These are phyloP conservation scores for Oryza glumipatula DNA, from an alignment of 176 grass and related monocot genomes.

Conservation along the genomic window DNA sequence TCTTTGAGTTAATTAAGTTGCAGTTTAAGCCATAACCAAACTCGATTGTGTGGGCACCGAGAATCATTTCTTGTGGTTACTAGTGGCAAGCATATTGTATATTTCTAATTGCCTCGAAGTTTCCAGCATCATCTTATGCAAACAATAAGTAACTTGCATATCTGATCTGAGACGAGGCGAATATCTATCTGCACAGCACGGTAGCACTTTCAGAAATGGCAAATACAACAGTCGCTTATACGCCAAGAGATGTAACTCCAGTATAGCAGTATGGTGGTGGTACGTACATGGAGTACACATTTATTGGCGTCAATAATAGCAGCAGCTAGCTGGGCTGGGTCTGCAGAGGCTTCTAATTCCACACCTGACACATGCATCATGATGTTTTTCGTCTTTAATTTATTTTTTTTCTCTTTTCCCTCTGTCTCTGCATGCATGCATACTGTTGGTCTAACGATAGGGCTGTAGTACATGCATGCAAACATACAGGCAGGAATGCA, in stretches of 20 bases:
- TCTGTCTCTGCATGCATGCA: conserved; percentile 14
- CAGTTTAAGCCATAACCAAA: background rate
- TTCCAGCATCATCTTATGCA: background rate
- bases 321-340: conserved; percentile 3
- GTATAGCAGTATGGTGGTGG: conserved; percentile 9
- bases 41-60: background rate
- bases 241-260: background rate
- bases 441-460: conserved; percentile 21
- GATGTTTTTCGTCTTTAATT: conserved; percentile 22
- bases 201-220: conserved; percentile 24
- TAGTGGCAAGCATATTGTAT: background rate
- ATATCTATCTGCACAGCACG: background rate
- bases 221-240: conserved; percentile 16
- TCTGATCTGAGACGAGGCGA: background rate
- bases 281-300: conserved; percentile 25
- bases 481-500: conserved; percentile 7
- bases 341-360: conserved; percentile 45
- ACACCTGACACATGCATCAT: conserved; percentile 43
- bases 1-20: background rate
- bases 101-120: background rate
- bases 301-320: conserved; percentile 31
- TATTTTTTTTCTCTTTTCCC: conserved; percentile 6
- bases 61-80: background rate
- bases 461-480: background rate
- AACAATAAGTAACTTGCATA: background rate